Percentiles rank a stretch among this genome's conserved stretches.
Conservation (phyloP, 176 grass and related monocot species). For the Paspalum vaginatum region DNA sequence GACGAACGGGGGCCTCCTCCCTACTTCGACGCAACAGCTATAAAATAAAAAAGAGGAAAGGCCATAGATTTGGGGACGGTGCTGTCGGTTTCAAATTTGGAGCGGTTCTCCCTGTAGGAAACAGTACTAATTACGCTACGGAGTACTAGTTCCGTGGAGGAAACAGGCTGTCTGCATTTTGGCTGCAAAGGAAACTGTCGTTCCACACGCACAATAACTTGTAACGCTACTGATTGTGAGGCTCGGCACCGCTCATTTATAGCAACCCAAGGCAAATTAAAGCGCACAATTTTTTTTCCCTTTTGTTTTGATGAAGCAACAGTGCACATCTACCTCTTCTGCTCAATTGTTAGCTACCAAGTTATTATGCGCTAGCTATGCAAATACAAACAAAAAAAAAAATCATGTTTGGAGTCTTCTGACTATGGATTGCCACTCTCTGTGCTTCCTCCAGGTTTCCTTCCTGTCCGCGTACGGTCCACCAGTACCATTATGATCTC, state of each 20-base stretch:
- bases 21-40: not conserved
- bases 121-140: not conserved
- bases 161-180: not conserved
- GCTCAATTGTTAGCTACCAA: not conserved
- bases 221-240: not conserved
- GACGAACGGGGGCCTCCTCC: not conserved
- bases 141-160: not conserved
- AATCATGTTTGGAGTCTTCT: conserved; percentile 7
- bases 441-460: conserved; percentile 13
- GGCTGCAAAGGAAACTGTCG: not conserved
- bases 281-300: not conserved
- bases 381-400: not conserved
- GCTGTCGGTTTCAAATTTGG: not conserved
- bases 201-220: not conserved
- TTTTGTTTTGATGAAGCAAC: not conserved
- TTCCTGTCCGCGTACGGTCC: not conserved
- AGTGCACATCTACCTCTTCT: not conserved
- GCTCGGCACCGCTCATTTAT: not conserved
- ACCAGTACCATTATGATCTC: conserved; percentile 3
- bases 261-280: not conserved
- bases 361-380: not conserved
- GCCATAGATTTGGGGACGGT: accelerated
- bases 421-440: not conserved
- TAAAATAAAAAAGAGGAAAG: not conserved
- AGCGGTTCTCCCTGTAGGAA: not conserved